Conservation (phyloP, 2,329 filamentous ascomycete genomes). For the Pseudocercospora fuligena region DNA sequence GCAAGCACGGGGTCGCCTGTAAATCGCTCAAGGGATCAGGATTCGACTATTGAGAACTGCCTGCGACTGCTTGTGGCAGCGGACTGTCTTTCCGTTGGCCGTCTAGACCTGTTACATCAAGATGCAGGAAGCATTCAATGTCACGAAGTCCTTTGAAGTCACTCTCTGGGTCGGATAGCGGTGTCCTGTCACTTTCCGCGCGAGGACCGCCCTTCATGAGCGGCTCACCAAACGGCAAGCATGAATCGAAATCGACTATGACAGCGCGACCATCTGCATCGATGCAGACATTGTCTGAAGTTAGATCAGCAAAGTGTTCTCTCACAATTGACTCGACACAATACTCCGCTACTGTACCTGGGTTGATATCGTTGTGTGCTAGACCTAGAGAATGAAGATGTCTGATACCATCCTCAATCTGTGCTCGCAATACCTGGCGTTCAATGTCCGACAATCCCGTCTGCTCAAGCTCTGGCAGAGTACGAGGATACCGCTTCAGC, state of each 20-base stretch:
- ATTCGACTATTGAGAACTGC: too few species aligned
- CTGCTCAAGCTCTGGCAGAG: constrained; percentile 31
- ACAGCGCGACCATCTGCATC: constrained; percentile 38
- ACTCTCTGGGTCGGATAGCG: constrained; percentile 30
- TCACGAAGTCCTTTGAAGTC: constrained; percentile 25
- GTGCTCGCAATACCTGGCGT: constrained; percentile 28
- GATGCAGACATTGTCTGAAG: constrained; percentile 42
- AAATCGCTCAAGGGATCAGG: too few species aligned
- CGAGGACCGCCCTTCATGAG: constrained; percentile 33
- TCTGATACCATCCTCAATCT: constrained; percentile 37
- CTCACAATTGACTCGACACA: not conserved
- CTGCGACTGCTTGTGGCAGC: too few species aligned
- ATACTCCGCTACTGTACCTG: constrained; percentile 19
- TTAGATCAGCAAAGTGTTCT: constrained; percentile 5
- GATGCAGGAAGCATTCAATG: constrained; percentile 18
- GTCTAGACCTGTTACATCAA: not conserved
- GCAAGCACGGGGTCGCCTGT: too few species aligned
- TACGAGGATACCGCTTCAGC: constrained; percentile 36
- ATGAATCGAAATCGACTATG: constrained; percentile 47
- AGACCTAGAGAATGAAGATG: constrained; percentile 44
- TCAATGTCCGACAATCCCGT: constrained; percentile 28
- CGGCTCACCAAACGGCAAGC: constrained; percentile 36
- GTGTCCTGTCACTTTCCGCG: constrained; percentile 4
- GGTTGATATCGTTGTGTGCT: constrained; percentile 32
- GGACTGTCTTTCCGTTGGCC: too few species aligned